Conservation (phyloP, 2,329 filamentous ascomycete genomes). For the Teratosphaeria destructans region DNA sequence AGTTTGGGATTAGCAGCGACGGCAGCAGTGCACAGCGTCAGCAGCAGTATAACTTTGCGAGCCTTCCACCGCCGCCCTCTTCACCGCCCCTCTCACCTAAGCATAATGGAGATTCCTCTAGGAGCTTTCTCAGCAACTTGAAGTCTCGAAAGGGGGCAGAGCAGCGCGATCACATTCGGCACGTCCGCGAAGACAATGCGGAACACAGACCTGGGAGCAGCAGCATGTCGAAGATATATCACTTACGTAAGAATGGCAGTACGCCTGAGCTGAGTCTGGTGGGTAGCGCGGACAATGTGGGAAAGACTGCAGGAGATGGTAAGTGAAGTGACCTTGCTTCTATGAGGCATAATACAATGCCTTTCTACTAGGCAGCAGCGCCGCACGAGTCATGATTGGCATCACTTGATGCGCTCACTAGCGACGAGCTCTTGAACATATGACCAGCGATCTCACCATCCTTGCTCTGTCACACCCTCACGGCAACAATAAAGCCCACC, state of each 20-base stretch:
- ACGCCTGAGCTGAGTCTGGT: slow-evolving; percentile 36
- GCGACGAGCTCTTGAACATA: neutral
- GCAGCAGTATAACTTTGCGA: slow-evolving; percentile 6
- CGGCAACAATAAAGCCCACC: neutral
- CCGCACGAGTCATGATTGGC: neutral
- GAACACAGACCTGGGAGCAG: slow-evolving; percentile 21
- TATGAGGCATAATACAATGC: neutral
- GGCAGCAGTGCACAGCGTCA: neutral
- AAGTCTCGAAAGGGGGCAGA: slow-evolving; percentile 12
- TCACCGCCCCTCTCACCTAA: slow-evolving; percentile 20
- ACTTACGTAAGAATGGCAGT: slow-evolving; percentile 34
- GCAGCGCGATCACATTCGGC: slow-evolving; percentile 8
- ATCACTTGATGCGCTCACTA: neutral
- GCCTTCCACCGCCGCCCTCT: slow-evolving; percentile 15
- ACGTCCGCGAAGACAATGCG: slow-evolving; percentile 18
- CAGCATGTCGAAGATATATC: slow-evolving; percentile 28
- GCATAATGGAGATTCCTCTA: slow-evolving; percentile 16
- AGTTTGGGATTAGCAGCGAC: slow-evolving; percentile 8
- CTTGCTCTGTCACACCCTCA: neutral
- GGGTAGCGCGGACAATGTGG: slow-evolving; percentile 20
- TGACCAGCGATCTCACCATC: neutral
- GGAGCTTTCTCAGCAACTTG: slow-evolving; percentile 19
- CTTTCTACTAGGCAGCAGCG: neutral
- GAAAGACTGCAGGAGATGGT: slow-evolving; percentile 18
- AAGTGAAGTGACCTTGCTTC: slow-evolving; percentile 9